Percentiles rank a stretch among this genome's conserved stretches.
Evolutionary conservation across 805 yeast species (phyloP).

Genomic region (Clavispora santaluciae): DNA sequence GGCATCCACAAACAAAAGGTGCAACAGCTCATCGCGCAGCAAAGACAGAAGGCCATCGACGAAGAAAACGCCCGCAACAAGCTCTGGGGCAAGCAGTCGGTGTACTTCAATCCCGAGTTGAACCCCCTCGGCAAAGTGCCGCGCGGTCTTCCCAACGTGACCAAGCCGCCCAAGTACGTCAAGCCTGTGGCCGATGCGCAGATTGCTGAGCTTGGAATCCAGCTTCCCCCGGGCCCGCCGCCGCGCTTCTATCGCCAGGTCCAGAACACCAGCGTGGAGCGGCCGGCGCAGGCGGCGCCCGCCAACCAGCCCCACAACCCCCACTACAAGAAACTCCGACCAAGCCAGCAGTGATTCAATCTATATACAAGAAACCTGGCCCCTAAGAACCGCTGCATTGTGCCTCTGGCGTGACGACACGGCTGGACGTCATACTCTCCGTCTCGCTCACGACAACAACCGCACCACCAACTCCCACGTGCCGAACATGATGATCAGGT

Average conservation of each 20-base stretch:
- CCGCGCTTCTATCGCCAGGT: slow-evolving; percentile 45
- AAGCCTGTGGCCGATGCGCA: slow-evolving; percentile 25
- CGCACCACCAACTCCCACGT: slow-evolving; percentile 81
- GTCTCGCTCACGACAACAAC: slow-evolving; percentile 18
- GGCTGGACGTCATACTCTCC: not conserved
- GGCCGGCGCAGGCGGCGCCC: too few species aligned
- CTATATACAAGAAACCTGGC: slow-evolving; percentile 1
- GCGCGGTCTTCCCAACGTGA: slow-evolving; percentile 21
- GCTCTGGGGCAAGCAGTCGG: slow-evolving; percentile 44
- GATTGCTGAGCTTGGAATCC: slow-evolving; percentile 22
- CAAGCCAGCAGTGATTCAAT: not conserved
- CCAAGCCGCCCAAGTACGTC: slow-evolving; percentile 25
- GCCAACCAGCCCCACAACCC: too few species aligned
- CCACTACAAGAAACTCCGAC: not conserved
- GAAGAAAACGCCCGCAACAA: slow-evolving; percentile 17
- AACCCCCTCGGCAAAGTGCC: slow-evolving; percentile 60
- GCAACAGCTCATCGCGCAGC: slow-evolving; percentile 17
- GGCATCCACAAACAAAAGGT: slow-evolving; percentile 30
- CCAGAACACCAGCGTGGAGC: slow-evolving; percentile 20
- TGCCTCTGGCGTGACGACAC: too few species aligned
- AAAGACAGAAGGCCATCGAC: slow-evolving; percentile 16
- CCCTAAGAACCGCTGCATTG: not conserved
- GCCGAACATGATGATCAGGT: slow-evolving; percentile 97
- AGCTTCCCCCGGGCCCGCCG: slow-evolving; percentile 38
- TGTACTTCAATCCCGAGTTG: slow-evolving; percentile 63